A percentile compares a stretch with the other conserved stretches of the same genome.
Evolutionary conservation across 192 early-diverging fungal species (phyloP).

Genomic region (Coemansia sp.): DNA sequence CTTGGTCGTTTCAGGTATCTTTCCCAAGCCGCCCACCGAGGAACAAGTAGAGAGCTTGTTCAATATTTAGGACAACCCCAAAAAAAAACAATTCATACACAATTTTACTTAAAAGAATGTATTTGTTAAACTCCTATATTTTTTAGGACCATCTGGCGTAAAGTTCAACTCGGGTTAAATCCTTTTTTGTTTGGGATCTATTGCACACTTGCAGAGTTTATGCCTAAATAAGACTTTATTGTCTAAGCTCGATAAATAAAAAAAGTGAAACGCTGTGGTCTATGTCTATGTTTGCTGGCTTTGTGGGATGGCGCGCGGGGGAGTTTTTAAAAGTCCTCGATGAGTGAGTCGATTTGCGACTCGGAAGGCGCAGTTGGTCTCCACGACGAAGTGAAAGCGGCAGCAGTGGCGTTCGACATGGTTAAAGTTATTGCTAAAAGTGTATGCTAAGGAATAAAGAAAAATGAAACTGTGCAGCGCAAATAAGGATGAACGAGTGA

Average conservation of each 20-base stretch:
- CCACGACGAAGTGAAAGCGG: constrained; percentile 9
- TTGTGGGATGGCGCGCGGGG: not conserved
- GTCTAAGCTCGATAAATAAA: not conserved
- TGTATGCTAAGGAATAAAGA: not conserved
- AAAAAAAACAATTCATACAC: too few species aligned
- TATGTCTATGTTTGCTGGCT: constrained; percentile 1
- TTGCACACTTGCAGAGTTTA: too few species aligned
- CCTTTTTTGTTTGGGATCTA: too few species aligned
- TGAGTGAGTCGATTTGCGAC: constrained; percentile 19
- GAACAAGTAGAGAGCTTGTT: constrained; percentile 5
- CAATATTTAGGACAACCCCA: not conserved
- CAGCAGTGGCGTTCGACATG: not conserved
- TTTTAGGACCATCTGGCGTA: not conserved
- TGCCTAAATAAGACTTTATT: not conserved
- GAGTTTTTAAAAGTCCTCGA: constrained; percentile 10
- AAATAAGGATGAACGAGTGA: not conserved
- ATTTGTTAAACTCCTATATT: too few species aligned
- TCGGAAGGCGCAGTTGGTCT: constrained; percentile 26
- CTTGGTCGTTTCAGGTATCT: not conserved
- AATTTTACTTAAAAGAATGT: too few species aligned
- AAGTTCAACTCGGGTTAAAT: not conserved
- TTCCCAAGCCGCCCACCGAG: constrained; percentile 3
- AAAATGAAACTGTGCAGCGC: not conserved
- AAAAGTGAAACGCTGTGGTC: not conserved
- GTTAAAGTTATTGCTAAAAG: not conserved